These are phyloP conservation scores for Kodamaea lidongshanica DNA, from an alignment of 805 yeast genomes.

Conservation along the genomic window DNA sequence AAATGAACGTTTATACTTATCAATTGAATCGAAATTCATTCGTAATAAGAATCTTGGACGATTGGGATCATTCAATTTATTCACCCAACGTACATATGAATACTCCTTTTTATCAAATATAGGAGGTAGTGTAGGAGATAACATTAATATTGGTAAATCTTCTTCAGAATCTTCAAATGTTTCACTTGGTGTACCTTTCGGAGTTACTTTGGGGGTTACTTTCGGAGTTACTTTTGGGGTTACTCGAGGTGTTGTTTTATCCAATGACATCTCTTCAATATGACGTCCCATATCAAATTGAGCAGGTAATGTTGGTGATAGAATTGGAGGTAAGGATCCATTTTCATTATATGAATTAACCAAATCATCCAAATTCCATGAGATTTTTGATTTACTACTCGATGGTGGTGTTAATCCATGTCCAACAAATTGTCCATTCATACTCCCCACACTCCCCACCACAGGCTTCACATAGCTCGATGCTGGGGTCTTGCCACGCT, in stretches of 20 bases:
- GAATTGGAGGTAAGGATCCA: conserved; percentile 31
- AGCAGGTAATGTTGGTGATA: conserved; percentile 36
- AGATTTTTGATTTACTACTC: conserved; percentile 4
- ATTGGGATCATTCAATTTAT: conserved; percentile 20
- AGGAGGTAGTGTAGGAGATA: conserved; percentile 29
- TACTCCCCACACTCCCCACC: no score
- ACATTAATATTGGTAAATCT: conserved; percentile 22
- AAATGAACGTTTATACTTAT: conserved; percentile 11
- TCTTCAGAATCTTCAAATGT: conserved; percentile 11
- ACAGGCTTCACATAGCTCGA: conserved; percentile 1
- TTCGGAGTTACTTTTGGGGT: conserved; percentile 1
- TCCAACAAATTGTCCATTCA: no score
- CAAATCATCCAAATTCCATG: conserved; percentile 39
- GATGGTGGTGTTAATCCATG: not conserved
- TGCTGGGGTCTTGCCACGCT: conserved; percentile 11
- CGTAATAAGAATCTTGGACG: conserved; percentile 22
- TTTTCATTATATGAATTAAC: conserved; percentile 26
- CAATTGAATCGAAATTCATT: conserved; percentile 17
- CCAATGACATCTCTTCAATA: conserved; percentile 5
- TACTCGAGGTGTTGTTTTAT: conserved; percentile 2
- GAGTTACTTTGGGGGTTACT: conserved; percentile 2
- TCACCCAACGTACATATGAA: conserved; percentile 19
- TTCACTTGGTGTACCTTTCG: conserved; percentile 1
- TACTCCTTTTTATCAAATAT: conserved; percentile 13
- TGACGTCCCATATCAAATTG: conserved; percentile 1